Evolutionary conservation across 225 moss, liverwort and hornwort genomes (phyloP).

Genomic region (Physcomitrium patens): DNA sequence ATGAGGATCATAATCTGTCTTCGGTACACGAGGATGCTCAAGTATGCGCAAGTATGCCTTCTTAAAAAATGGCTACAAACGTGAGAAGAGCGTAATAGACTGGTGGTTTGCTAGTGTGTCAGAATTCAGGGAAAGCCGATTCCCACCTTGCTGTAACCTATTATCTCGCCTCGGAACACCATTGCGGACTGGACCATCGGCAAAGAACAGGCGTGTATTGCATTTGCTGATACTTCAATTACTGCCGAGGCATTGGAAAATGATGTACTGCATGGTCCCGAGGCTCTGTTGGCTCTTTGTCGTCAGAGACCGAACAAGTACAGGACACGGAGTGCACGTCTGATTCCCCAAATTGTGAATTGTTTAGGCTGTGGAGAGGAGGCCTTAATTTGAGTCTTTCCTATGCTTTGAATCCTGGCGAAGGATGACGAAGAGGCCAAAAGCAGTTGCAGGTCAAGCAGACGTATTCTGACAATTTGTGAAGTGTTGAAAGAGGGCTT

Average conservation of each 20-base stretch:
- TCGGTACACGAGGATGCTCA: conserved; percentile 54
- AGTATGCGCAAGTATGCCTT: conserved; percentile 86
- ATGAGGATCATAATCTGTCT: conserved; percentile 57
- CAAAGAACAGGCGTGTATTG: conserved; percentile 79
- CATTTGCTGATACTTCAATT: conserved; percentile 63
- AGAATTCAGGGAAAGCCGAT: conserved; percentile 68
- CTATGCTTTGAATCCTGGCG: conserved; percentile 56
- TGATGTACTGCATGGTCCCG: conserved; percentile 72
- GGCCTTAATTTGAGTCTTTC: conserved; percentile 67
- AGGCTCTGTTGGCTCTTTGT: conserved; percentile 71
- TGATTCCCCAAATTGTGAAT: conserved; percentile 76
- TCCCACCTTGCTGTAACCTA: conserved; percentile 67
- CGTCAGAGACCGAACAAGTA: conserved; percentile 72
- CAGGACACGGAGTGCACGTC: conserved; percentile 61
- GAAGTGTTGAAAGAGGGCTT: conserved; percentile 78
- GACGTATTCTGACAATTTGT: conserved; percentile 61
- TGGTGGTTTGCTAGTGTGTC: conserved; percentile 85
- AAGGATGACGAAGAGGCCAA: conserved; percentile 83
- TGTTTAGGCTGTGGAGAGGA: conserved; percentile 70
- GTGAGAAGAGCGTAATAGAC: conserved; percentile 79
- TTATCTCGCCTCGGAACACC: conserved; percentile 89
- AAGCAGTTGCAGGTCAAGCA: conserved; percentile 63
- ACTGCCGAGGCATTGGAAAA: conserved; percentile 49
- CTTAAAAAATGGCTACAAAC: conserved; percentile 79
- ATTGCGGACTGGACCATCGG: conserved; percentile 91